Evolutionary conservation across 345 rosid genomes (phyloP), one percentile per base, ranked within the genome.

Genomic region (Capsella bursapastoris): DNA sequence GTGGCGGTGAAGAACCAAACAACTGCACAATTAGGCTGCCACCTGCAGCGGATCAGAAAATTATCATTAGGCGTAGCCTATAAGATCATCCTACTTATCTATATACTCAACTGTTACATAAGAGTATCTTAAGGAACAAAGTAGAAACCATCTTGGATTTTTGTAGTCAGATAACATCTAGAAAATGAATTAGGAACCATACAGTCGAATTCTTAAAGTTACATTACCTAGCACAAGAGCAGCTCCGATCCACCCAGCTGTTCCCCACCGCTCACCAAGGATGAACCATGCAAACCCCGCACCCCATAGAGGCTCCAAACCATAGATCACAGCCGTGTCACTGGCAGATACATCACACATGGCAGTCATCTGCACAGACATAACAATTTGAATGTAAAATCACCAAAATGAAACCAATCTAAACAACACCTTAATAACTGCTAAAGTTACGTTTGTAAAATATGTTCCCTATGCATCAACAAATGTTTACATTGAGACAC

Each of bases 241-340:
- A 18, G 89, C 95, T 34, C 89, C 90, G 16, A 87, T 76, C 92
- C 89, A 87, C 52, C 90, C 90, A 41, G 73, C 68, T 15, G 72
- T 35, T 47, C 83, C 92, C 90, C 92, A 87, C 60, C 92, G 77
- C 80, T 87, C 92, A 11, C 86, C 86, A 22, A 87, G 90, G 53
- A 89, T 83, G 76, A 83, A 86, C 90, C 96, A 89, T 34, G 90
- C 88, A 77, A 89, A 89, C 66, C 80, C 81, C 13, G 87, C 92
- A 58, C 92, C 90, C 90, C 90, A 84, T 4, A 84, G 83, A 4
- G 90, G 90, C 74, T 89, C 96, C 79, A 89, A 78, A 38, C 88
- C 87, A 73, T 87, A 85, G 66, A 87, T 79, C 65, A 86, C 75
- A 25, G 89, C 89, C 25, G 87, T 80, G 70, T 86, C 88, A 18